Conservation (phyloP, 441 rosid genomes). For the Eutrema salsugineum region DNA sequence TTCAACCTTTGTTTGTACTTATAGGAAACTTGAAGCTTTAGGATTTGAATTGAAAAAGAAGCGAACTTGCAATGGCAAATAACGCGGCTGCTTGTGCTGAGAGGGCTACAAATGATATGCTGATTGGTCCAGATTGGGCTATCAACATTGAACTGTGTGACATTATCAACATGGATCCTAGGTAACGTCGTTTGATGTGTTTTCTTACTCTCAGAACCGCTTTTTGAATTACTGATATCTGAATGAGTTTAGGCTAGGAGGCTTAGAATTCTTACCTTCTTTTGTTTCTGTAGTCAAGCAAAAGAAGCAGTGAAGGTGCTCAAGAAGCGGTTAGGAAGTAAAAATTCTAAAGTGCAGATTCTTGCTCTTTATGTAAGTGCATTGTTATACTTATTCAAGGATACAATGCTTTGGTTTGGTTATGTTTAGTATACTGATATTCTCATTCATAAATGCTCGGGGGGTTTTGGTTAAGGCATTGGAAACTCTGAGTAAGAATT, state of each 20-base stretch:
- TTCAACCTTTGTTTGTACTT: background rate
- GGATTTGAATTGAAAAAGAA: slow-evolving; percentile 8
- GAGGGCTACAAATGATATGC: slow-evolving; percentile 87
- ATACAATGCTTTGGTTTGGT: background rate
- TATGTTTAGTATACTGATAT: background rate
- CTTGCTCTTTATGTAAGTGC: slow-evolving; percentile 86
- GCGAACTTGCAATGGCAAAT: slow-evolving; percentile 50
- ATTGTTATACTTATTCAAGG: background rate
- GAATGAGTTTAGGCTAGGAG: background rate
- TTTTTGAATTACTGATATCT: background rate
- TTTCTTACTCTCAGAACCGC: background rate
- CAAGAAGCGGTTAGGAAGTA: slow-evolving; percentile 89
- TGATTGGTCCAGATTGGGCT: slow-evolving; percentile 98
- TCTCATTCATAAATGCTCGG: background rate
- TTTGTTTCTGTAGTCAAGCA: slow-evolving; percentile 66
- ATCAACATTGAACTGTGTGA: slow-evolving; percentile 91
- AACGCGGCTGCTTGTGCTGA: slow-evolving; percentile 86
- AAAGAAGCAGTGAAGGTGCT: slow-evolving; percentile 92
- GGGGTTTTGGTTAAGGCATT: slow-evolving; percentile 50
- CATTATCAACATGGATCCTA: slow-evolving; percentile 84
- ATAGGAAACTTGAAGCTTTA: background rate
- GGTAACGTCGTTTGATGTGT: slow-evolving; percentile 43
- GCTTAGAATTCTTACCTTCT: background rate
- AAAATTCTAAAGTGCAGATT: slow-evolving; percentile 82
- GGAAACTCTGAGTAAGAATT: slow-evolving; percentile 95